Base-by-base conservation (phyloP, 805 yeast species). In the Candida wancherniae region DNA sequence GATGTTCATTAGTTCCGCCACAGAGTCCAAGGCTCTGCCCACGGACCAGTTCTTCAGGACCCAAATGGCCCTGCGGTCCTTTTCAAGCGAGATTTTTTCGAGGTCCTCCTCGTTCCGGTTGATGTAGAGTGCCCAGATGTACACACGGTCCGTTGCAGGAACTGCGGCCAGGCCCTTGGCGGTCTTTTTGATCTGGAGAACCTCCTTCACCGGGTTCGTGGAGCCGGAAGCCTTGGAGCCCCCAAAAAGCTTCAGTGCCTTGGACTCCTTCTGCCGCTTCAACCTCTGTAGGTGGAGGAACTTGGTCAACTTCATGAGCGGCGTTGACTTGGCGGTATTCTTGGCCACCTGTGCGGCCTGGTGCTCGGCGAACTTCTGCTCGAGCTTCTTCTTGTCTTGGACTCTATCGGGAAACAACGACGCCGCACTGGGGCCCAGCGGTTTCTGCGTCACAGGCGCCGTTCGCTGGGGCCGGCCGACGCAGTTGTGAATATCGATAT, bases 21-120 rank as follows among this genome's bases (percentile, higher is more conserved):
- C 62, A 15, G 65, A 61, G 48, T 77, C 84, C 19, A 78, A 49
- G 11, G 75, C 67, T 33, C 76, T 54, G 1, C 84, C 84, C 19
- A 75, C 67, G 0, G 77, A 73, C 81, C 82, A 77, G 17, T 63
- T 55, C 34, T 66, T 71, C 11, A 74, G 73, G 9, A 76, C 67
- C 49, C 48, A 78, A 12, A 75, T 46, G 1, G 69, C 60, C 12
- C 46, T 49, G 22, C 55, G 37, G 30, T 51, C 57, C 18, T 46
- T 47, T 7, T 49, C 56, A 5, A 47, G 42, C 33, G 58, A 49
- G 11, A 60, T 48, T 3, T 44, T 39, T 18, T 36, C 37, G 11
- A 57, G 38, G 8, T 52, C 57, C 5, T 47, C 52, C 22, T 58
- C 63, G 13, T 37, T 38, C 35, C 58, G 31, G 17, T 65, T 54